Conservation (phyloP, 176 grass and related monocot species). For the Dactylis glomerata region DNA sequence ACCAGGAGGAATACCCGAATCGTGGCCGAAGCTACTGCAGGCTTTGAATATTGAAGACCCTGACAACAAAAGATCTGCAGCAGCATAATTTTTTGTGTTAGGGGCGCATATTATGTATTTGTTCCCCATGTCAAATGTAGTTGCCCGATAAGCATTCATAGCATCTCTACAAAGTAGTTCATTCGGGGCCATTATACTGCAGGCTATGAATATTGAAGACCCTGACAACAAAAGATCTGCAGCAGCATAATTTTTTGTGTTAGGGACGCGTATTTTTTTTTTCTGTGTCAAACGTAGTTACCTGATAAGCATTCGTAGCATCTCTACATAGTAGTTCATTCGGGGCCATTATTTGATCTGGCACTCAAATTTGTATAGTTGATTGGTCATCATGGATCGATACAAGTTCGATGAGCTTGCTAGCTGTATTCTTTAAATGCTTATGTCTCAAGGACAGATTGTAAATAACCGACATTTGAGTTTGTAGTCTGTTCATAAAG, state of each 20-base stretch:
- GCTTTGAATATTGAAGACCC: conserved; percentile 75
- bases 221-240: conserved; percentile 56
- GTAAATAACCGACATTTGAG: background rate
- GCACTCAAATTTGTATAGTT: conserved; percentile 33
- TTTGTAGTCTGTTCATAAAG: background rate
- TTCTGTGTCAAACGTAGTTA: background rate
- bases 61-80: conserved; percentile 51
- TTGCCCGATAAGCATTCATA: conserved; percentile 4
- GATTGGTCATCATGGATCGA: conserved; percentile 13
- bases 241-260: conserved; percentile 44
- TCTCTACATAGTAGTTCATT: conserved; percentile 26
- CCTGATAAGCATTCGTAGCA: conserved; percentile 4
- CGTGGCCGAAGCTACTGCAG: conserved; percentile 85
- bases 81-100: conserved; percentile 42
- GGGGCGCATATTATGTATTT: background rate
- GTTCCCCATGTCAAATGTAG: background rate
- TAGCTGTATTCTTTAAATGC: conserved; percentile 19
- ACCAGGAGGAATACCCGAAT: conserved; percentile 72
- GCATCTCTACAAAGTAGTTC: conserved; percentile 21
- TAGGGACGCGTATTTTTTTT: background rate
- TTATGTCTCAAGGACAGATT: background rate
- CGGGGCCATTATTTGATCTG: conserved; percentile 5
- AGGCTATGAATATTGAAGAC: conserved; percentile 69
- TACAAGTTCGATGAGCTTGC: background rate
- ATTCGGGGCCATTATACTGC: conserved; percentile 51